Evolutionary conservation across 345 rosid genomes (phyloP).

Genomic region (Melastoma malabathricum): DNA sequence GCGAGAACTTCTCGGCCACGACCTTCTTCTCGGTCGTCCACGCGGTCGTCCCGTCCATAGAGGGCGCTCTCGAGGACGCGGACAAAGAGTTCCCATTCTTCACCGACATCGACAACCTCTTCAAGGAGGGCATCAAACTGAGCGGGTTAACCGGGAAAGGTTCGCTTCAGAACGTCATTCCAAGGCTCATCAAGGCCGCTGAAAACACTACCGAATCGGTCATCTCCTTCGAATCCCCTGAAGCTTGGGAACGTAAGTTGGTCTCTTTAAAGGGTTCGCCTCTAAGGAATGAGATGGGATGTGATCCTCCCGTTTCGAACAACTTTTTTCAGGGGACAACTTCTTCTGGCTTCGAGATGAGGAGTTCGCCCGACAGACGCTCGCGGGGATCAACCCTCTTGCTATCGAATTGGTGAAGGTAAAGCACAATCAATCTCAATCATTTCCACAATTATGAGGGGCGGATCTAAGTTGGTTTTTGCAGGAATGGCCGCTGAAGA

Average conservation of each 20-base stretch:
- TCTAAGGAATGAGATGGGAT: neutral
- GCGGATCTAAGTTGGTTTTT: constrained; percentile 1
- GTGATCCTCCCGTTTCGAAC: neutral
- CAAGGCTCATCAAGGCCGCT: constrained; percentile 40
- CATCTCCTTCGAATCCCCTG: constrained; percentile 46
- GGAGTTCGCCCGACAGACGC: constrained; percentile 63
- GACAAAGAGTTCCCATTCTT: constrained; percentile 47
- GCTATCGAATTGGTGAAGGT: constrained; percentile 43
- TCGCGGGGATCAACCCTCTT: constrained; percentile 68
- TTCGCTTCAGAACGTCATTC: constrained; percentile 26
- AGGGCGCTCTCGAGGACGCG: constrained; percentile 24
- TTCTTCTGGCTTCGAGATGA: constrained; percentile 74
- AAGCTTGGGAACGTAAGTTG: constrained; percentile 26
- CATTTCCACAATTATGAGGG: too few species aligned
- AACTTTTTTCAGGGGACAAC: constrained; percentile 36
- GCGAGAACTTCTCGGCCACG: constrained; percentile 40
- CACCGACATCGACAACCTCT: constrained; percentile 46
- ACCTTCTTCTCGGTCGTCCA: constrained; percentile 43
- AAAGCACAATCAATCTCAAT: constrained; percentile 5
- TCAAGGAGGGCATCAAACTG: constrained; percentile 40
- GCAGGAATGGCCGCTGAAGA: constrained; percentile 79
- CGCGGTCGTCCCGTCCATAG: constrained; percentile 41
- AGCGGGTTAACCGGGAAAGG: constrained; percentile 21
- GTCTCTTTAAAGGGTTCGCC: neutral
- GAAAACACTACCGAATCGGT: constrained; percentile 22